phyloP scores from a whole-genome alignment of 371 early-diverging fungal genomes.

The Lichtheimia ramosa region DNA sequence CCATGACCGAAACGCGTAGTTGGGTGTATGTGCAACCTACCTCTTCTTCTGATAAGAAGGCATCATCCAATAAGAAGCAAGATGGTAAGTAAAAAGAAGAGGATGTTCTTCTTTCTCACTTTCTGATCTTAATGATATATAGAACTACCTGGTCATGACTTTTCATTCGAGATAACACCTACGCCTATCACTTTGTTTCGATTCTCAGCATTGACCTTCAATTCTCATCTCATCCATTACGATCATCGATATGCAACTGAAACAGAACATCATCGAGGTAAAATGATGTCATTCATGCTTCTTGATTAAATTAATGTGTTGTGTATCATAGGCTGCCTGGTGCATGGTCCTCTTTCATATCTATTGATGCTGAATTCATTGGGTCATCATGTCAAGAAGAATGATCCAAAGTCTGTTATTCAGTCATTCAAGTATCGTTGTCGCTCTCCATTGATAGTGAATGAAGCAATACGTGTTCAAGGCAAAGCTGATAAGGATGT shows the following conservation, averaged over 20 bases:
- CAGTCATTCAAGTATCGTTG: constrained; percentile 69
- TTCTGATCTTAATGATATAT: background rate
- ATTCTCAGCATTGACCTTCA: constrained; percentile 84
- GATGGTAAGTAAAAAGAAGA: constrained; percentile 39
- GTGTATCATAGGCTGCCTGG: constrained; percentile 54
- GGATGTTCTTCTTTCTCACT: constrained; percentile 7
- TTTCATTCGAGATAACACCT: constrained; percentile 53
- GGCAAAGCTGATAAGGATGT: constrained; percentile 35
- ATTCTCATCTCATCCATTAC: constrained; percentile 83
- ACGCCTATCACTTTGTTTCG: constrained; percentile 72
- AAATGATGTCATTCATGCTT: background rate
- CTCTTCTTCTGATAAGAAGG: too few relatives aligned
- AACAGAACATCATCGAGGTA: constrained; percentile 72
- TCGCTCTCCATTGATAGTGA: constrained; percentile 64
- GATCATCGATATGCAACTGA: constrained; percentile 67
- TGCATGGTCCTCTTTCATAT: constrained; percentile 80
- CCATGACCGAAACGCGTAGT: constrained; percentile 64
- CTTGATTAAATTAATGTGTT: background rate
- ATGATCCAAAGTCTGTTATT: constrained; percentile 12
- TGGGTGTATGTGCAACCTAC: constrained; percentile 62
- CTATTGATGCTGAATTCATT: constrained; percentile 64
- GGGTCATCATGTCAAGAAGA: constrained; percentile 22
- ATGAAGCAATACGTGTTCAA: constrained; percentile 52
- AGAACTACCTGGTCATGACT: constrained; percentile 46
- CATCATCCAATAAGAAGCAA: too few relatives aligned